Base-by-base conservation (phyloP, 1,139 yeast species). In the Martiniozyma asiatica region DNA sequence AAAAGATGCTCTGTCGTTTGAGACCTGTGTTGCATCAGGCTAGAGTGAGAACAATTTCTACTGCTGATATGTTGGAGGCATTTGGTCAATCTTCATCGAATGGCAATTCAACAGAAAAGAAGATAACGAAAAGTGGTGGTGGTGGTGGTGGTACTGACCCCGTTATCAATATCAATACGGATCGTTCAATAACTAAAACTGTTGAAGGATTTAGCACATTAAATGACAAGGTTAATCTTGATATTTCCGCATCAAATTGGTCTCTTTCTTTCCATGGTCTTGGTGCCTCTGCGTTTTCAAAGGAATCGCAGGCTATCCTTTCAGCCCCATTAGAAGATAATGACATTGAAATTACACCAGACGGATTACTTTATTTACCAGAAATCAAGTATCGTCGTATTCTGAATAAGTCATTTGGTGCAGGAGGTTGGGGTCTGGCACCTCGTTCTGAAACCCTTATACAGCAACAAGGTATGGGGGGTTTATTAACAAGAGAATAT, bases 391-490 rank as follows among this genome's bases (percentile, higher is more conserved):
- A 89, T 51, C 70, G 98, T 39, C 68, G 98, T 28, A 78, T 85
- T 20, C 58, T 89, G 43, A 87, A 87, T 55, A 65, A 66, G 23
- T 93, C 97, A 0, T 87, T 89, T 61, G 98, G 98, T 2, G 96
- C 98, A 3, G 98, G 98, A 15, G 97, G 94, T 2, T 89, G 98
- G 98, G 98, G 98, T 0, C 61, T 89, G 35, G 95, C 93, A 0
- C 97, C 98, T 8, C 61, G 98, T 35, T 78, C 94, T 0, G 92
- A 80, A 42, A 78, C 94, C 1, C 59, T 70, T 32, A 73, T 89
- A 18, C 61, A 59, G 37, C 58, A 62, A 20, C 63, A 59, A 32
- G 58, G 72, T 12, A 64, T 71, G n/a, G 56, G 54, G 4, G 56
- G 58, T 8, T 67, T 67, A 38, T 58, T 71, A 22, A 81, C 94